Percentiles rank a stretch among this genome's conserved stretches.
phyloP scores from a whole-genome alignment of 1,139 yeast species.

The Yamadazyma membranifaciens region DNA sequence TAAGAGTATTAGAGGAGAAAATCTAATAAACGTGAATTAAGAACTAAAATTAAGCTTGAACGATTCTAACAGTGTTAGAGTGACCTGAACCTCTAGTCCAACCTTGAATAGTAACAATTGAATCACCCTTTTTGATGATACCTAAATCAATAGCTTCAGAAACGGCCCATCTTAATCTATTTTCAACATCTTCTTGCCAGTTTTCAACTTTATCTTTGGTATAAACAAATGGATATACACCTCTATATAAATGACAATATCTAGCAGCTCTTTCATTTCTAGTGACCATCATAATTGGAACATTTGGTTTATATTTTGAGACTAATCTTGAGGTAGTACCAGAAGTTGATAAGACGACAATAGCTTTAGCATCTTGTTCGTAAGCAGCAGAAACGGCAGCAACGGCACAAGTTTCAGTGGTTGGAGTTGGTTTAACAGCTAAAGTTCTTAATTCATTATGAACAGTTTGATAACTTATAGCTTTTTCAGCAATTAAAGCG shows the following conservation, averaged over 20 bases:
- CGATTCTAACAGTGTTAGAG: constrained; percentile 92
- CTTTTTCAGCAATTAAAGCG: constrained; percentile 93
- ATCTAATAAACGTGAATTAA: background rate
- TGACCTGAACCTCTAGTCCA: constrained; percentile 99
- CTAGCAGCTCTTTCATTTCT: constrained; percentile 93
- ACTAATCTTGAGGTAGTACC: constrained; percentile 95
- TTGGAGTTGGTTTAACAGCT: constrained; percentile 85
- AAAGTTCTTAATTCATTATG: constrained; percentile 87
- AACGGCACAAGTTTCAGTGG: constrained; percentile 96
- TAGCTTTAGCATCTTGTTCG: constrained; percentile 96
- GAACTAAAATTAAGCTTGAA: constrained; percentile 38
- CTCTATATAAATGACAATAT: constrained; percentile 94
- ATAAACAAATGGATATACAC: constrained; percentile 96
- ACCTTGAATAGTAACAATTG: constrained; percentile 95
- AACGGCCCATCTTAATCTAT: constrained; percentile 92
- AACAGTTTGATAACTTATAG: constrained; percentile 84
- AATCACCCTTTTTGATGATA: constrained; percentile 82
- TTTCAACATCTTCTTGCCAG: constrained; percentile 97
- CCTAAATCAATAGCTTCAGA: constrained; percentile 86
- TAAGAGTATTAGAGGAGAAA: too few relatives aligned
- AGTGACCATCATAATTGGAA: constrained; percentile 97
- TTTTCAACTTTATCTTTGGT: constrained; percentile 62
- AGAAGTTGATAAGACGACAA: constrained; percentile 90
- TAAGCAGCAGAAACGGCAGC: constrained; percentile 96
- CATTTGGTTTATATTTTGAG: constrained; percentile 95